These are phyloP conservation scores for Gentiana straminea DNA, from an alignment of 257 asterid species.

Conservation along the genomic window DNA sequence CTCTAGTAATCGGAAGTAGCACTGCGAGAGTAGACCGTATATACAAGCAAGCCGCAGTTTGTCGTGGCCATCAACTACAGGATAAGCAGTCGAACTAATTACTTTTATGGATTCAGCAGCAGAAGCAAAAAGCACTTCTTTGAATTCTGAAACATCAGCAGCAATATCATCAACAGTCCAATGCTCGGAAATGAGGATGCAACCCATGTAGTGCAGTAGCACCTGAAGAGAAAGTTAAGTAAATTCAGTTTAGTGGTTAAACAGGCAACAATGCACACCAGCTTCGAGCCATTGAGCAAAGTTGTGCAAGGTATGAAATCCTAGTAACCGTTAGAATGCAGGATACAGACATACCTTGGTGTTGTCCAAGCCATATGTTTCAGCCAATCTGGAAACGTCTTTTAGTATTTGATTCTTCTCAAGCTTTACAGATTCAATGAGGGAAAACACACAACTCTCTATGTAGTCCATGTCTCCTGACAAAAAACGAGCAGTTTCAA, in stretches of 20 bases:
- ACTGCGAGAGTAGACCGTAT: conserved; percentile 68
- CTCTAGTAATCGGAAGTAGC: conserved; percentile 51
- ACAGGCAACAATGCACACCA: too few species aligned
- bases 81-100: conserved; percentile 49
- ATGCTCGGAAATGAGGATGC: conserved; percentile 60
- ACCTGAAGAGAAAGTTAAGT: conserved; percentile 41
- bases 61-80: conserved; percentile 71
- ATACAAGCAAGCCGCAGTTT: conserved; percentile 72
- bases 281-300: background rate
- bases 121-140: conserved; percentile 43
- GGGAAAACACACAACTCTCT: conserved; percentile 52
- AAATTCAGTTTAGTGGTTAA: background rate
- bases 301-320: too few species aligned
- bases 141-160: conserved; percentile 50
- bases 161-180: conserved; percentile 65
- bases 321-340: background rate
- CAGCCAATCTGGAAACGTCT: conserved; percentile 52
- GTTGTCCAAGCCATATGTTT: conserved; percentile 59
- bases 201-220: conserved; percentile 57
- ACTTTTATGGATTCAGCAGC: conserved; percentile 55
- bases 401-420: conserved; percentile 68
- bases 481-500: conserved; percentile 70
- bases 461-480: conserved; percentile 75
- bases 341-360: conserved; percentile 42
- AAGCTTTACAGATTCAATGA: conserved; percentile 56